Conservation (phyloP, 2,329 filamentous ascomycete genomes). For the Fusarium stilboides region DNA sequence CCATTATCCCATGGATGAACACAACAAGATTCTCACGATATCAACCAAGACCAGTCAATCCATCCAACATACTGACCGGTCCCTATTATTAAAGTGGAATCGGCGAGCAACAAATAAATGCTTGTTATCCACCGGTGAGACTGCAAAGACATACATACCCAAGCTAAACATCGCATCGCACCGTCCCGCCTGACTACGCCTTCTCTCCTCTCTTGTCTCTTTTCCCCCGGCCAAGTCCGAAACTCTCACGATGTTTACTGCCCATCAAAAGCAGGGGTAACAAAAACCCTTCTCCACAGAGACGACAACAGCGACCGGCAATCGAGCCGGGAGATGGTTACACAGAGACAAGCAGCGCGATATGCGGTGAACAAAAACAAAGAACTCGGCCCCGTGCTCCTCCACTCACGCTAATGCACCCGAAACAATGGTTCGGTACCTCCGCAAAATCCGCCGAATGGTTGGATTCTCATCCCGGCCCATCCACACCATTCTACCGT, state of each 20-base stretch:
- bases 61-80: not conserved
- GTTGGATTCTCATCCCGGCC: not conserved
- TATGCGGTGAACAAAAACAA: constrained; percentile 22
- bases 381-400: not conserved
- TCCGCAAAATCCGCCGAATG: constrained; percentile 30
- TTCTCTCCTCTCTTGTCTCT: constrained; percentile 33
- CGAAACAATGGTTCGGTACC: constrained; percentile 43
- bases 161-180: too few relatives aligned
- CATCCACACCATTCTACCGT: constrained; percentile 2
- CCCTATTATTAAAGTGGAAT: not conserved
- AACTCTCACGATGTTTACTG: constrained; percentile 13
- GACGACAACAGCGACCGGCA: constrained; percentile 4
- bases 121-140: not conserved
- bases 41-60: not conserved
- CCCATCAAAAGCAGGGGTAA: constrained; percentile 8
- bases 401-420: constrained; percentile 35
- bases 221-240: constrained; percentile 25
- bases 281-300: not conserved
- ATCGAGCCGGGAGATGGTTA: constrained; percentile 19
- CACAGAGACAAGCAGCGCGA: constrained; percentile 9
- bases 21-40: not conserved
- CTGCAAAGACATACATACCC: not conserved
- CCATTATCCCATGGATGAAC: constrained; percentile 5
- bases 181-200: not conserved
- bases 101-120: not conserved